Base-by-base conservation (phyloP, 176 grass and related monocot species). In the Carex kokanica region DNA sequence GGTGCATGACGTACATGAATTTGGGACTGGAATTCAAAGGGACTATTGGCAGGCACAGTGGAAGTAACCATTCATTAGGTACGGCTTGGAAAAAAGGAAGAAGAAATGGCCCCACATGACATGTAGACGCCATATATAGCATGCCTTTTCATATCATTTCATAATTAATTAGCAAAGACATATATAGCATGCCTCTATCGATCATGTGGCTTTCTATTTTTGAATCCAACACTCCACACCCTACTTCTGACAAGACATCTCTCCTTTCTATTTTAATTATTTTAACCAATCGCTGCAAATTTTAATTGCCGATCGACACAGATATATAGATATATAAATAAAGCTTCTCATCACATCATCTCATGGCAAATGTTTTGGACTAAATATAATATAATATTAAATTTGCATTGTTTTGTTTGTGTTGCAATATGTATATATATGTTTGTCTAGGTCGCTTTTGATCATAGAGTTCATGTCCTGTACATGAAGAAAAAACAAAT, bases 1-100 rank as follows among this genome's bases (percentile, higher is more conserved):
- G 56, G 56, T 58, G 56, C 5, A 6, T 58, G 56, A 58, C n/a
- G n/a, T n/a, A n/a, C 9, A 49, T 75, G 71, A 21, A 40, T 23
- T 60, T 60, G 78, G 52, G 78, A 80, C 78, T 15, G 58, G 55
- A 80, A 80, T 80, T 80, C 78, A 80, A 80, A 80, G 25, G 78
- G 56, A 80, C 56, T 80, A 61, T 80, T 80, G 51, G 31, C 15
- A 63, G 62, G 78, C 25, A 80, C 78, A 80, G 78, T 43, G 10
- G 55, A 61, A 41, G 54, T 79, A 40, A 79, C 77, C 54, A 79
- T 79, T 79, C 54, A 79, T 32, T 60, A 27, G 77, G 77, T 79
- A 58, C 77, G 56, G 10, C 49, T 58, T 49, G 9, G 9, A 11
- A 12, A 49, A 49, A 49, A 49, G 2, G 10, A 49, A 49, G 9